Evolutionary conservation across 1,139 yeast genomes (phyloP), one percentile per base, ranked within the genome.

Genomic region (Nakaseomyces glabratus): DNA sequence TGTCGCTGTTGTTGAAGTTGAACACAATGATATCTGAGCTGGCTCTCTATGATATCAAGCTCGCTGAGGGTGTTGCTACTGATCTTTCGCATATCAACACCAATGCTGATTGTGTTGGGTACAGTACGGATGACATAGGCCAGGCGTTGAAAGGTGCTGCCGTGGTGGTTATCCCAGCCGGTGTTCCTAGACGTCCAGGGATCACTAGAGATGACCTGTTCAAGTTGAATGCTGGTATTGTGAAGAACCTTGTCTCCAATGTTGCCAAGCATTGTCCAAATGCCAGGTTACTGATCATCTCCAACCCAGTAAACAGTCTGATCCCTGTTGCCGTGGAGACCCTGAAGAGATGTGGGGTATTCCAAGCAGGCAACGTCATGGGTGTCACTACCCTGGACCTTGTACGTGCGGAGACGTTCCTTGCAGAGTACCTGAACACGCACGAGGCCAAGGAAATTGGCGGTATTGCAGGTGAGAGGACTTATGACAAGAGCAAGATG

Each of bases 181-280:
- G 86, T 36, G 77, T 79, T 11, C 85, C 86, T 34, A 69, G 86
- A 57, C 78, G 78, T 52, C 85, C 86, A 10, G 86, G 86, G 14
- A 78, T 78, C 85, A 75, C 85, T 19, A 68, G 88, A 54, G 84
- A 79, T 43, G 86, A 79, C 56, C 66, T 79, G 49, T 79, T 79
- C 62, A 76, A 75, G 52, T 76, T 77, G 55, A 79, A 79, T 57
- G 86, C 85, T 2, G 71, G 75, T 8, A 79, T 79, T 46, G 72
- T 79, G 40, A 66, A 74, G 49, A 71, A 68, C 39, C 65, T 78
- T 52, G 77, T 75, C 37, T 68, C 71, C 37, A 69, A 70, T 34
- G 66, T 73, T 40, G 85, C 74, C n/a, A 57, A 60, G 39, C 62
- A 65, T 30, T 69, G 76, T 29, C 85, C 85, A 24, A 61, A 68